A percentile compares a stretch with the other conserved stretches of the same genome.
Evolutionary conservation across 352 stramenopile species (phyloP).

Genomic region (Bremia lactucae): DNA sequence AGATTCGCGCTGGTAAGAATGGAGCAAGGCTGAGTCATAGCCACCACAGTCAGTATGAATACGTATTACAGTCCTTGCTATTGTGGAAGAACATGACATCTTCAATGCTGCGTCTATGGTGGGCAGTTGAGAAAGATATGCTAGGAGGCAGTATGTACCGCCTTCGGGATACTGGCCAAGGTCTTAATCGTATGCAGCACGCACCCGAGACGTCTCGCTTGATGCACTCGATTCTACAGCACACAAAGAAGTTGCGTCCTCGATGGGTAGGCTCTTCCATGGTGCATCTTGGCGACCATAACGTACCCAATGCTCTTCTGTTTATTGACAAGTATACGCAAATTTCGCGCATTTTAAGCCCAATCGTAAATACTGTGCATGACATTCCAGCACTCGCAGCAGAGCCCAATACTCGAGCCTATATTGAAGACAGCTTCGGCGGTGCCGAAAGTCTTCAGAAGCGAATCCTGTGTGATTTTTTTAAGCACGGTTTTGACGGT

Average conservation of each 20-base stretch:
- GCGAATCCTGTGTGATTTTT: slow-evolving; percentile 85
- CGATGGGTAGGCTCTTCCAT: slow-evolving; percentile 84
- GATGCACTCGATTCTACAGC: slow-evolving; percentile 38
- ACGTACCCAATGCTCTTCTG: slow-evolving; percentile 91
- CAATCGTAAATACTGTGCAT: slow-evolving; percentile 47
- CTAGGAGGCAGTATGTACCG: slow-evolving; percentile 42
- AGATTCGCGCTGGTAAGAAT: slow-evolving; percentile 51
- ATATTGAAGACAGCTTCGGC: slow-evolving; percentile 72
- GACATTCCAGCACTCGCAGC: slow-evolving; percentile 32
- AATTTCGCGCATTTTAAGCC: slow-evolving; percentile 58
- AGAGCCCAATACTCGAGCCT: slow-evolving; percentile 37
- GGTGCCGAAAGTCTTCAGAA: slow-evolving; percentile 59
- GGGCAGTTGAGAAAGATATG: slow-evolving; percentile 50
- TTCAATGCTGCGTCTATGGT: slow-evolving; percentile 53
- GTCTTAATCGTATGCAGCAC: slow-evolving; percentile 57
- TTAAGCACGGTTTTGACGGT: slow-evolving; percentile 90
- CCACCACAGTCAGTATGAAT: slow-evolving; percentile 50
- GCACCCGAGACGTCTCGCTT: slow-evolving; percentile 45
- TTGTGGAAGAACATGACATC: slow-evolving; percentile 58
- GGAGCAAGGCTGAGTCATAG: slow-evolving; percentile 48
- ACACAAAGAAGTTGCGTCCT: slow-evolving; percentile 30
- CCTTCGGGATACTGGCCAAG: slow-evolving; percentile 51
- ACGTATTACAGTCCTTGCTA: slow-evolving; percentile 52
- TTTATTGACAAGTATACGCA: slow-evolving; percentile 96
- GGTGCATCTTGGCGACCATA: slow-evolving; percentile 90